Conservation (phyloP, 164 flowering plant genomes). For the Malania oleifera region DNA sequence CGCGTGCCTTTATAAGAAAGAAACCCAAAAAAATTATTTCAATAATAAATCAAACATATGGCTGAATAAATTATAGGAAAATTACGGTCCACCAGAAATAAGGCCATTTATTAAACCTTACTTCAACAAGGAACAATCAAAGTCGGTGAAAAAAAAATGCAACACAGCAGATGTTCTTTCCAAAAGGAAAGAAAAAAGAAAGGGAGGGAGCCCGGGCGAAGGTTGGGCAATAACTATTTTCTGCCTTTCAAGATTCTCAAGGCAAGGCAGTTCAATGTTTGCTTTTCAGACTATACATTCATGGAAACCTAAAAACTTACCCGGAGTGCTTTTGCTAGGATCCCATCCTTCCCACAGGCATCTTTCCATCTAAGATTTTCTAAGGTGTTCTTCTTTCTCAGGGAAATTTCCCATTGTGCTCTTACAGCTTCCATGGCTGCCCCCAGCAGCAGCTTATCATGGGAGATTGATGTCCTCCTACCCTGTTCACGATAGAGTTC, state of each 20-base stretch:
- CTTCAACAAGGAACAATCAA: no score
- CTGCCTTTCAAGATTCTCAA: neutral
- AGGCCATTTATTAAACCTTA: no score
- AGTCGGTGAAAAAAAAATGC: no score
- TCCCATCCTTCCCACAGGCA: conserved; percentile 59
- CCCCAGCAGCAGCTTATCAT: conserved; percentile 66
- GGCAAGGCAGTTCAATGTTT: no score
- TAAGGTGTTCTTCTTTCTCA: conserved; percentile 31
- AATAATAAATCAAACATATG: neutral
- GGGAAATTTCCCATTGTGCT: conserved; percentile 52
- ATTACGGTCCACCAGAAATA: neutral
- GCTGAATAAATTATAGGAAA: neutral
- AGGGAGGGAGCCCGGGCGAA: no score
- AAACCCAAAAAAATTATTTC: neutral
- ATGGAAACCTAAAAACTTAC: conserved; percentile 25
- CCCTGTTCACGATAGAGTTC: conserved; percentile 50
- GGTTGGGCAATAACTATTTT: no score
- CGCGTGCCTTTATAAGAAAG: conserved; percentile 38
- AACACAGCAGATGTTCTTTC: no score
- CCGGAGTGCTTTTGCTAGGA: conserved; percentile 55
- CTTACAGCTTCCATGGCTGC: conserved; percentile 73
- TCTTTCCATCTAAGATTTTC: conserved; percentile 55
- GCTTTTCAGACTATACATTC: neutral
- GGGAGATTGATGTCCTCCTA: conserved; percentile 57
- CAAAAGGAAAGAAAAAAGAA: no score